Evolutionary conservation across 2,329 filamentous ascomycete species (phyloP).

Genomic region (Aspergillus cejpii): DNA sequence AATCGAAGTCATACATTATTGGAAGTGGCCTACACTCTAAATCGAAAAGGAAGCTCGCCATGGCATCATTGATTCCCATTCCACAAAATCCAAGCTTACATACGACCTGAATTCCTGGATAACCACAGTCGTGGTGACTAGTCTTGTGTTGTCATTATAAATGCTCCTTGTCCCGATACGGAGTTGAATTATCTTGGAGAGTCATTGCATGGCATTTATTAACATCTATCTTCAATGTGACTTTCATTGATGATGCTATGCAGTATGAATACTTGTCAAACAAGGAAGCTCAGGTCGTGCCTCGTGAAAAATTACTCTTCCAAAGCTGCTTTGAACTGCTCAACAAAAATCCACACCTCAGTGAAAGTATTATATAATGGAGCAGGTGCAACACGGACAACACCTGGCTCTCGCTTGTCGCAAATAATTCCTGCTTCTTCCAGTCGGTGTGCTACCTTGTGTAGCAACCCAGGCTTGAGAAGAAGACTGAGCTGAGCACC

Average conservation of each 20-base stretch:
- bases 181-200: not conserved
- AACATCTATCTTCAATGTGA: not conserved
- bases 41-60: too few species aligned
- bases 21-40: too few species aligned
- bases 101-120: too few species aligned
- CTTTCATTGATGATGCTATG: not conserved
- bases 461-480: slow-evolving; percentile 62
- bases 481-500: slow-evolving; percentile 72
- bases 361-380: slow-evolving; percentile 75
- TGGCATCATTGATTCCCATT: too few species aligned
- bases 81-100: too few species aligned
- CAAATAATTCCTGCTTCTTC: slow-evolving; percentile 67
- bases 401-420: slow-evolving; percentile 76
- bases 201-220: not conserved
- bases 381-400: slow-evolving; percentile 73
- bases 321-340: slow-evolving; percentile 30
- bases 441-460: slow-evolving; percentile 58
- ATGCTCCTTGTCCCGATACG: too few species aligned
- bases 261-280: not conserved
- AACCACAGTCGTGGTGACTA: too few species aligned
- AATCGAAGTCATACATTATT: too few species aligned
- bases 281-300: not conserved
- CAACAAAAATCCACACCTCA: slow-evolving; percentile 58
- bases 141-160: too few species aligned
- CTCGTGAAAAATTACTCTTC: slow-evolving; percentile 3